Conservation (phyloP, 2,329 filamentous ascomycete species). For the Epichloe gansuensis region DNA sequence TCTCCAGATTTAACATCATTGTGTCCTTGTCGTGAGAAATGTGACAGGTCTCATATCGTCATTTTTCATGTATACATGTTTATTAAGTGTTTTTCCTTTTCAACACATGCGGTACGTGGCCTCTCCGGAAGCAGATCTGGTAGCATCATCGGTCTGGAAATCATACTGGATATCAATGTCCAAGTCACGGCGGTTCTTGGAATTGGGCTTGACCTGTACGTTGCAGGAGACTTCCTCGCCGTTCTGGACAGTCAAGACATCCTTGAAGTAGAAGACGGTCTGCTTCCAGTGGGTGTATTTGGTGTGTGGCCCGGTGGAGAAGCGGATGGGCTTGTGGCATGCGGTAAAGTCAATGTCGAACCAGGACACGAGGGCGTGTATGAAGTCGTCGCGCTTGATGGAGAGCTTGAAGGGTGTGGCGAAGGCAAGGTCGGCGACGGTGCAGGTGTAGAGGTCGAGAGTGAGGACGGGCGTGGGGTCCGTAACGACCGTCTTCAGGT, state of each 20-base stretch:
- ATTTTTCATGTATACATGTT: neutral
- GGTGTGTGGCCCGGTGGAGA: conserved; percentile 93
- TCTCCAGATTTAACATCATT: too few relatives aligned
- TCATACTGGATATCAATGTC: conserved; percentile 82
- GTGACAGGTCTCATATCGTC: too few relatives aligned
- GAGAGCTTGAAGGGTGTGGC: conserved; percentile 61
- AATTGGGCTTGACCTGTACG: conserved; percentile 75
- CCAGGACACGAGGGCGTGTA: conserved; percentile 94
- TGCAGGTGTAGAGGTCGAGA: conserved; percentile 89
- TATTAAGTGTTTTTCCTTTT: neutral
- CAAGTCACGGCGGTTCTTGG: conserved; percentile 87
- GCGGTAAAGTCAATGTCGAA: conserved; percentile 98
- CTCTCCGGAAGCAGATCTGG: conserved; percentile 52
- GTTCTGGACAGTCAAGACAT: conserved; percentile 82
- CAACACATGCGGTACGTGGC: conserved; percentile 74
- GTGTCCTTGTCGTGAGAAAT: too few relatives aligned
- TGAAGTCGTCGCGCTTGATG: conserved; percentile 78
- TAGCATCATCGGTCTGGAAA: conserved; percentile 62
- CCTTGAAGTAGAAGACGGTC: conserved; percentile 94
- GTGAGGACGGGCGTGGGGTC: conserved; percentile 76
- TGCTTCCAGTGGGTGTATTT: conserved; percentile 99
- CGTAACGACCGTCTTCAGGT: conserved; percentile 92
- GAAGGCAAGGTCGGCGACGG: conserved; percentile 72
- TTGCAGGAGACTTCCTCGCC: conserved; percentile 66
- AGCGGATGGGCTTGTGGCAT: conserved; percentile 94